Evolutionary conservation across 768 basidiomycete genomes (phyloP).

Genomic region (Russula sp.): DNA sequence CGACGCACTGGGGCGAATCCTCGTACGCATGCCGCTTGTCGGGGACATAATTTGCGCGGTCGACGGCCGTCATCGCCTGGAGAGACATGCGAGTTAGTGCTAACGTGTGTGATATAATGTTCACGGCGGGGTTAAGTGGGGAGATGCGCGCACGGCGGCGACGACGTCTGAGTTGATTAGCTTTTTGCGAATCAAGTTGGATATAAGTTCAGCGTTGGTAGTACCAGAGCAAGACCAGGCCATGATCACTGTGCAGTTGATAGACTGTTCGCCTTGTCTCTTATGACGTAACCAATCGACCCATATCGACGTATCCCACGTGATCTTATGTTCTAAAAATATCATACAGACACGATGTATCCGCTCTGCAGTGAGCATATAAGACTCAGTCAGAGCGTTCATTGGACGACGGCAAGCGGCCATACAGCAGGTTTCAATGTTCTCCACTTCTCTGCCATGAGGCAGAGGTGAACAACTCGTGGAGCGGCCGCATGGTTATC

Average conservation of each 20-base stretch:
- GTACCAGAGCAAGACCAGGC: conserved; percentile 74
- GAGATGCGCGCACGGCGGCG: conserved; percentile 38
- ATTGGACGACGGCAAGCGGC: conserved; percentile 38
- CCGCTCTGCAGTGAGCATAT: too few species aligned
- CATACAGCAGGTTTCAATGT: conserved; percentile 14
- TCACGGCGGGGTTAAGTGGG: not conserved
- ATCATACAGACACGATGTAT: too few species aligned
- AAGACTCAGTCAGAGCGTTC: conserved; percentile 42
- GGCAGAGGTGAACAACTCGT: not conserved
- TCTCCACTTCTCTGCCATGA: not conserved
- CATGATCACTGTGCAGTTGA: conserved; percentile 38
- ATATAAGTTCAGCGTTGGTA: conserved; percentile 65
- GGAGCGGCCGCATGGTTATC: not conserved
- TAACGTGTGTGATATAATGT: not conserved
- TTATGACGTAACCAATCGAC: not conserved
- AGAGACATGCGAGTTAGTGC: not conserved
- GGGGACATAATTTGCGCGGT: conserved; percentile 41
- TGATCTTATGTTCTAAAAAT: too few species aligned
- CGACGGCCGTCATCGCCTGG: conserved; percentile 42
- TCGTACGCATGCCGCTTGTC: conserved; percentile 35
- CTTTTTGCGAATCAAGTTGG: conserved; percentile 48
- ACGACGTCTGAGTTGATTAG: conserved; percentile 54
- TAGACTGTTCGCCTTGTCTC: too few species aligned
- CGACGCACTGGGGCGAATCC: conserved; percentile 41
- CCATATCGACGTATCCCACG: too few species aligned